These are phyloP conservation scores for Colletotrichum theobromicola DNA, from an alignment of 2,329 filamentous ascomycete genomes.

Conservation along the genomic window DNA sequence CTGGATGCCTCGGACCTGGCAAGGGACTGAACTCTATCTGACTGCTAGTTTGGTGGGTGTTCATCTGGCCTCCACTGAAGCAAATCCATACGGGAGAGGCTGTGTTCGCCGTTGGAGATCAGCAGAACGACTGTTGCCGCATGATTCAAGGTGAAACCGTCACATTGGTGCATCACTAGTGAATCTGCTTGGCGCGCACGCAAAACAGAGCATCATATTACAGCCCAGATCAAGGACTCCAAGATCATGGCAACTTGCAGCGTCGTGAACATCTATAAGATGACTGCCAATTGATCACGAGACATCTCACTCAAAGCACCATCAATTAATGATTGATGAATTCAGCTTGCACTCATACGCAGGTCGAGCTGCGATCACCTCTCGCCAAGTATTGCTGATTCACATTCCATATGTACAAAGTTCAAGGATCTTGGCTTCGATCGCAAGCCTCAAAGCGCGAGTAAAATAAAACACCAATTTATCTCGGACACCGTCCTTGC, in stretches of 20 bases:
- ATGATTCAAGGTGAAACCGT: not conserved
- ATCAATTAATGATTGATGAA: too few relatives aligned
- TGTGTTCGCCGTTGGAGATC: not conserved
- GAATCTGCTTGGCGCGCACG: not conserved
- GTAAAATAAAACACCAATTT: not conserved
- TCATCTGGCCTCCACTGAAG: not conserved
- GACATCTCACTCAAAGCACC: accelerated
- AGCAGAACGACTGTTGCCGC: not conserved
- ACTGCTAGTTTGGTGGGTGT: not conserved
- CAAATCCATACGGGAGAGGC: not conserved
- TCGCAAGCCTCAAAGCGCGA: not conserved
- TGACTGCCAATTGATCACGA: accelerated
- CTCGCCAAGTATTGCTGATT: not conserved
- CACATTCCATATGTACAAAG: not conserved
- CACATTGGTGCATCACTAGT: not conserved
- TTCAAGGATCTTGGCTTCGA: accelerated
- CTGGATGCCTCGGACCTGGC: not conserved
- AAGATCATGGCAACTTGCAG: not conserved
- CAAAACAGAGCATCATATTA: not conserved
- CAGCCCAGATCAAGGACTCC: not conserved
- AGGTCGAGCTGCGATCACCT: not conserved
- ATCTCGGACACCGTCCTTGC: not conserved
- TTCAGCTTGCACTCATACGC: too few relatives aligned
- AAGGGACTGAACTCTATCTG: not conserved
- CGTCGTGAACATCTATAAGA: accelerated